Evolutionary conservation across 2,329 filamentous ascomycete genomes (phyloP), one percentile per base, ranked within the genome.

Genomic region (Pseudogymnoascus sp.): DNA sequence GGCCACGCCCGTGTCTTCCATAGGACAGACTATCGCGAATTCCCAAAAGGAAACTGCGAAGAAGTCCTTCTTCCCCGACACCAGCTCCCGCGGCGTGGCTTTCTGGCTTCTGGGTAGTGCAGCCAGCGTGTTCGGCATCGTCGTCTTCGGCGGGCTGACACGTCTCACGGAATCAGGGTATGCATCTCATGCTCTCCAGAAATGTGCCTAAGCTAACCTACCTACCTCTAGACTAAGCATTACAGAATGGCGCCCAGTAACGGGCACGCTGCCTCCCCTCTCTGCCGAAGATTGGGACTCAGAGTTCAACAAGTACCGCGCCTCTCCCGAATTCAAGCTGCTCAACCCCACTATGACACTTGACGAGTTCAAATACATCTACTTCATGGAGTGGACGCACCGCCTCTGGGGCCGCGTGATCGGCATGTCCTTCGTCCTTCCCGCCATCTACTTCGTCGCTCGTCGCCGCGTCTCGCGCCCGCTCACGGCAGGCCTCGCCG

Each of bases 371-470:
- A 97, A 97, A 76, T 88, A 94, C 73, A 99, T 99, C 68, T 99
- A 97, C 82, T 99, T 89, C 75, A 97, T 97, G 94, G 94, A 99
- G 80, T 99, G 94, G 94, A 86, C 87, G 45, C 94, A 99, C 75
- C 86, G 94, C 31, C 82, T 97, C 61, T 97, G 94, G 92, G 94
- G 94, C 52, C 87, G 94, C 66, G 81, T 96, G 69, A 90, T 99
- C 63, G 94, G 94, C 63, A 75, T 97, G 65, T 88, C 90, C 59
- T 97, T 97, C 74, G 86, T 96, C 58, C 72, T 97, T 1, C 94
- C 94, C 1, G 90, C 93, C 6, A 76, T 88, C 62, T 97, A 96
- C 80, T 95, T 97, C 72, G 83, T 97, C 71, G 87, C 87, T 18
- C 86, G 88, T 45, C 85, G 88, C 67, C 85, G 85, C 65, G 92